phyloP scores from a whole-genome alignment of 2,329 filamentous ascomycete species.

The Chalaropsis ovoidea region DNA sequence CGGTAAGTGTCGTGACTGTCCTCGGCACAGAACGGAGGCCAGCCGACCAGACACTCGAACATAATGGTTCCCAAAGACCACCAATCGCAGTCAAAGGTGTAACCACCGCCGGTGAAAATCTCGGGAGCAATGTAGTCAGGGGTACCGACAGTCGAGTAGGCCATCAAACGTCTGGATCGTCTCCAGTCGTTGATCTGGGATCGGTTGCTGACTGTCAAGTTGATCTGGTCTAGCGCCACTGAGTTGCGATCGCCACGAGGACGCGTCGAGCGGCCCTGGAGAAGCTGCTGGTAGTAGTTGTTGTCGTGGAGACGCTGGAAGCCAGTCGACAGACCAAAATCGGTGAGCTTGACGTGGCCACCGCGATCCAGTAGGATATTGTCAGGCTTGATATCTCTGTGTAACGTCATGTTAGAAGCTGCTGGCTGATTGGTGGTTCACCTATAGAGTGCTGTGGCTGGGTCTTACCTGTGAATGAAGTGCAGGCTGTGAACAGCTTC shows the following conservation, averaged over 20 bases:
- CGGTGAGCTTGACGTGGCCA: conserved; percentile 70
- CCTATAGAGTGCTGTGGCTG: not conserved
- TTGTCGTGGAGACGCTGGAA: conserved; percentile 71
- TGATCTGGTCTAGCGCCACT: conserved; percentile 93
- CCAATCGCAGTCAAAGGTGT: conserved; percentile 71
- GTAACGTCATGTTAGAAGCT: not conserved
- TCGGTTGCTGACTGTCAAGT: conserved; percentile 93
- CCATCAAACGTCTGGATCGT: conserved; percentile 66
- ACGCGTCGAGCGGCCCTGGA: conserved; percentile 45
- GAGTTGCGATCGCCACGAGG: conserved; percentile 67
- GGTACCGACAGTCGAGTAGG: conserved; percentile 95
- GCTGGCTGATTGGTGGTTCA: too few relatives aligned
- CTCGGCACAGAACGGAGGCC: conserved; percentile 84
- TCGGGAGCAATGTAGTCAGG: conserved; percentile 83
- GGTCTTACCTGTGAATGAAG: conserved; percentile 85
- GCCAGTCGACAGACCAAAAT: conserved; percentile 71
- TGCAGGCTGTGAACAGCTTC: conserved; percentile 96
- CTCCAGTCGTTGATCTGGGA: conserved; percentile 83
- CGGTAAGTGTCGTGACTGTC: conserved; percentile 96
- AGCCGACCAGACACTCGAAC: conserved; percentile 75
- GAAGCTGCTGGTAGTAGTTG: conserved; percentile 65
- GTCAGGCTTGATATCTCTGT: conserved; percentile 68
- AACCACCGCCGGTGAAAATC: conserved; percentile 60
- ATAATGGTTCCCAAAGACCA: conserved; percentile 77
- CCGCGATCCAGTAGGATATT: conserved; percentile 69